A percentile compares a stretch with the other conserved stretches of the same genome.
Conservation (phyloP, 352 stramenopile species). For the Globisporangium middletonii region DNA sequence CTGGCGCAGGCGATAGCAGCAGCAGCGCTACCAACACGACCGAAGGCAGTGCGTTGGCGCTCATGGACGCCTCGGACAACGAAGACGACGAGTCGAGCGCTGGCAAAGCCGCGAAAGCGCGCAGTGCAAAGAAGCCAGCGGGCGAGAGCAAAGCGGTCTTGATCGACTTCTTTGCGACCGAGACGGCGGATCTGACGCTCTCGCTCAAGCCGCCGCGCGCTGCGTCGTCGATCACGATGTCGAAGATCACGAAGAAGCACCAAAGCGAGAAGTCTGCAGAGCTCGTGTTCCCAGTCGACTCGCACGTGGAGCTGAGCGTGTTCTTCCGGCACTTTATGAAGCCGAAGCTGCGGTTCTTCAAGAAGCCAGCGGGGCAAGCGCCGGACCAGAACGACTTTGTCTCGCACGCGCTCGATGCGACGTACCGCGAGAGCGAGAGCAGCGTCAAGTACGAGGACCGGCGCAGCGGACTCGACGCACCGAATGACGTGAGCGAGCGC, state of each 20-base stretch:
- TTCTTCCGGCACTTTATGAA: conserved; percentile 82
- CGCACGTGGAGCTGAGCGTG: conserved; percentile 55
- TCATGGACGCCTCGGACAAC: conserved; percentile 19
- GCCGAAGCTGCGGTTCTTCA: conserved; percentile 62
- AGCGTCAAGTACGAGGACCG: background rate
- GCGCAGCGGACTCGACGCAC: background rate
- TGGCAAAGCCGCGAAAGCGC: conserved; percentile 21
- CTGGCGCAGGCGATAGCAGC: background rate
- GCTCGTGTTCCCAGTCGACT: conserved; percentile 72
- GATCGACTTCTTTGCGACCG: conserved; percentile 51
- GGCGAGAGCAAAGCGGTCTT: conserved; percentile 38
- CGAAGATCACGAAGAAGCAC: conserved; percentile 45
- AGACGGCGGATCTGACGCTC: conserved; percentile 37
- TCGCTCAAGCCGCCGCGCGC: conserved; percentile 36
- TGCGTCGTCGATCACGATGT: conserved; percentile 28
- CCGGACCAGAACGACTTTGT: conserved; percentile 8
- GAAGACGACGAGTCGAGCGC: conserved; percentile 23
- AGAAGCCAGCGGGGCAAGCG: conserved; percentile 15
- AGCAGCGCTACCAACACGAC: conserved; percentile 11
- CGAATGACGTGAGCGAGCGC: background rate
- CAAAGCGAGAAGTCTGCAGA: conserved; percentile 50
- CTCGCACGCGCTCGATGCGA: conserved; percentile 15
- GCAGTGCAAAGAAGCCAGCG: conserved; percentile 12
- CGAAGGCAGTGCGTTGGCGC: conserved; percentile 22
- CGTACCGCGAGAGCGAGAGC: conserved; percentile 27